Evolutionary conservation across 441 rosid genomes (phyloP), one percentile per base, ranked within the genome.

Genomic region (Corymbia calophylla): DNA sequence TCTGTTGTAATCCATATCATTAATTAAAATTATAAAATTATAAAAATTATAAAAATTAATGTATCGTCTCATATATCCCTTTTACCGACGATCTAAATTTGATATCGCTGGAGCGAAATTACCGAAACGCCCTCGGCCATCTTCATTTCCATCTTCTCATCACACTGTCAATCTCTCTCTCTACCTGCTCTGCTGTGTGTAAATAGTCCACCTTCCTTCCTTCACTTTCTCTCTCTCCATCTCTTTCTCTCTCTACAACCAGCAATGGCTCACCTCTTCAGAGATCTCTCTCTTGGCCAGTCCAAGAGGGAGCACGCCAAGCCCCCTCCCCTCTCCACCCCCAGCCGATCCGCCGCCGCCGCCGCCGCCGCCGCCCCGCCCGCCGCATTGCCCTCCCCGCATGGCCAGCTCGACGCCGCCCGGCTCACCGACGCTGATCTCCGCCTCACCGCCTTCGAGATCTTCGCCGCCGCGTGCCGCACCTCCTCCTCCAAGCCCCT

Each of bases 261-360:
- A 19, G 77, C 91, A 90, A 98, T 98, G 99, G 97, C 98, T 94
- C 97, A 97, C 86, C 96, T 98, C 88, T 97, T 97, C 93, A 94
- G 98, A 92, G 99, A 97, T 91, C 96, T 97, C 53, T 97, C 99
- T 25, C 91, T 97, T 84, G 97, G 97, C 87, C 95, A 96, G 39
- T 98, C 99, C 48, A 95, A 91, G 95, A 94, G 99, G 91, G 98
- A 96, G 88, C 90, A 96, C 19, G 87, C 96, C 85, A 89, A 94
- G 51, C 92, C 92, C 58, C 87, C 88, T 3, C 31, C 91, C 49
- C 80, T 70, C 32, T 9, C 89, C 89, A 23, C 88, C 89, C 3
- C 91, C 6, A 39, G 44, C 44, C 44, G 44, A 39, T 5, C 44
- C 91, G 6, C 90, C 89, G 23, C 93, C 90, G 1, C 89, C 92